Percentiles rank a stretch among this genome's conserved stretches.
Evolutionary conservation across 2,329 filamentous ascomycete species (phyloP).

Genomic region (Trichoderma sp.): DNA sequence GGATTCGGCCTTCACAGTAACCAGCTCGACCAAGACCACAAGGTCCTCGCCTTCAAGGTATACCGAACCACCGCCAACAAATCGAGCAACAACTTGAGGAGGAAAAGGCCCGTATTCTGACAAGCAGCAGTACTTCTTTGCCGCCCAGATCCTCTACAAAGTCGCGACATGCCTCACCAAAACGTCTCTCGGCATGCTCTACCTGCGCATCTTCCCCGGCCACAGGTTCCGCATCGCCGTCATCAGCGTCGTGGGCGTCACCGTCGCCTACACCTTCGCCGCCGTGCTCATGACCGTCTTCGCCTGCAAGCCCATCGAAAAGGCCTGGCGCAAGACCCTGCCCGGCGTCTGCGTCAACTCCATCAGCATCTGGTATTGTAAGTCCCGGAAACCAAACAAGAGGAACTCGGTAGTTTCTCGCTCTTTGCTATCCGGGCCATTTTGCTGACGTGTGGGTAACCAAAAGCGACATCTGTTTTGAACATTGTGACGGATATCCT

Average conservation of each 20-base stretch:
- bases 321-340: not conserved
- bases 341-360: not conserved
- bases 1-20: slow-evolving; percentile 9
- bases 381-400: not conserved
- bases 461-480: not conserved
- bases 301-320: slow-evolving; percentile 1
- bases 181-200: not conserved
- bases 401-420: too few relatives aligned
- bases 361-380: slow-evolving; percentile 4
- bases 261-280: not conserved
- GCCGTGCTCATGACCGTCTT: not conserved
- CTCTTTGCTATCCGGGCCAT: not conserved
- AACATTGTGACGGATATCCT: not conserved
- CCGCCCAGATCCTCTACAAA: slow-evolving; percentile 5
- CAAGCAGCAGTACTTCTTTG: slow-evolving; percentile 1
- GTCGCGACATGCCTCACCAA: not conserved
- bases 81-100: not conserved
- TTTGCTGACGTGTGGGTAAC: not conserved
- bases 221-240: not conserved
- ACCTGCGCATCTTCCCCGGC: not conserved
- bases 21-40: slow-evolving; percentile 2
- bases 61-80: not conserved
- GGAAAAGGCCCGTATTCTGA: not conserved
- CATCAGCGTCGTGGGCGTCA: not conserved
- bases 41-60: slow-evolving; percentile 12